A percentile compares a stretch with the other conserved stretches of the same genome.
These are phyloP conservation scores for Talaromyces sp. DNA, from an alignment of 2,329 filamentous ascomycete genomes.

Conservation along the genomic window DNA sequence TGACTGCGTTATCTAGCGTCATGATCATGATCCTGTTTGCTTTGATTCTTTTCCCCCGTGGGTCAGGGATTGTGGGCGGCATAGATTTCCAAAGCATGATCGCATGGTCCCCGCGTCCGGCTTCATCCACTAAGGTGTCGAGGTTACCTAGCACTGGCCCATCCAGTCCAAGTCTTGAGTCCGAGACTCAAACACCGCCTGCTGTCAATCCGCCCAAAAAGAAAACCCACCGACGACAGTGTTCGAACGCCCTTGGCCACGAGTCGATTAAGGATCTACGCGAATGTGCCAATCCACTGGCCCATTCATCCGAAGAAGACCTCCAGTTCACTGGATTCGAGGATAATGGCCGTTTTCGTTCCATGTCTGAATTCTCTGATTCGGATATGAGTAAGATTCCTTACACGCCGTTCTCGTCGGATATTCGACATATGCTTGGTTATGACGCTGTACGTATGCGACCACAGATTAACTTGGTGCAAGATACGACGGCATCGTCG, in stretches of 20 bases:
- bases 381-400: constrained; percentile 2
- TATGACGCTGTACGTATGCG: neutral
- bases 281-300: constrained; percentile 1
- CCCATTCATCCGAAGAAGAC: constrained; percentile 1
- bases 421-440: constrained; percentile 1
- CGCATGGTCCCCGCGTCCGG: constrained; percentile 40
- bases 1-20: constrained; percentile 86
- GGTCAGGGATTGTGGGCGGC: constrained; percentile 35
- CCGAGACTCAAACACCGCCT: constrained; percentile 2
- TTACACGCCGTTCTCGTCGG: constrained; percentile 5
- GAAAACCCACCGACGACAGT: neutral
- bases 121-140: constrained; percentile 28
- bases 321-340: constrained; percentile 6
- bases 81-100: constrained; percentile 44
- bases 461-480: neutral
- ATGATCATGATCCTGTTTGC: constrained; percentile 81
- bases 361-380: constrained; percentile 9
- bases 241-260: constrained; percentile 6
- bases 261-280: constrained; percentile 6
- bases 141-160: neutral
- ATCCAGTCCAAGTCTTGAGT: constrained; percentile 8
- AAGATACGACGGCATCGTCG: neutral
- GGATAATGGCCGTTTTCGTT: constrained; percentile 2
- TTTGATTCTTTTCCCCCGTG: constrained; percentile 69
- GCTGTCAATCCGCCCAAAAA: neutral